Evolutionary conservation across 2,329 filamentous ascomycete species (phyloP).

Genomic region (Phialocephala sp.): DNA sequence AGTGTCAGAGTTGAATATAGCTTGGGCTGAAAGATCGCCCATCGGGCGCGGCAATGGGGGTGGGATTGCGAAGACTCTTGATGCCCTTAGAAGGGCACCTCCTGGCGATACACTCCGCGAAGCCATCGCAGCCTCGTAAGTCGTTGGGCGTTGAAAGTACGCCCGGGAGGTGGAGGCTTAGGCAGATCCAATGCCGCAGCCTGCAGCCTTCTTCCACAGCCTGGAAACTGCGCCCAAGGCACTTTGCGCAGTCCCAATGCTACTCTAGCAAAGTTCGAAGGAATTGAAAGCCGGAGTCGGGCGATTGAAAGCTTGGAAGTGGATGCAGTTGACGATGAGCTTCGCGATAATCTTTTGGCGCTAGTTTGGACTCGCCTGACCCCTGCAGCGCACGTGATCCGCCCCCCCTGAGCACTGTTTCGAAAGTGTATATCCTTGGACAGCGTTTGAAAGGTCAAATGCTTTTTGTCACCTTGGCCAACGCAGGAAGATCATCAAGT

Average conservation of each 20-base stretch:
- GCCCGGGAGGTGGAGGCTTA: conserved; percentile 8
- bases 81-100: conserved; percentile 77
- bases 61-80: conserved; percentile 88
- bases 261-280: neutral
- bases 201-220: neutral
- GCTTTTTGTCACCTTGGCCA: no score
- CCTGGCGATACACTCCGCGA: conserved; percentile 60
- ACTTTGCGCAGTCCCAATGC: neutral
- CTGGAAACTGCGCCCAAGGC: conserved; percentile 5
- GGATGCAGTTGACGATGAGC: neutral
- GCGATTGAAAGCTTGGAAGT: conserved; percentile 10
- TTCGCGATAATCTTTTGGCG: conserved; percentile 11
- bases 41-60: conserved; percentile 70
- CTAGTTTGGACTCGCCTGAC: neutral
- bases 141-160: conserved; percentile 8
- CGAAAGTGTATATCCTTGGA: no score
- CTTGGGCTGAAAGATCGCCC: conserved; percentile 53
- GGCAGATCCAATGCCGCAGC: conserved; percentile 1
- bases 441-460: no score
- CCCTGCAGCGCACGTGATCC: neutral
- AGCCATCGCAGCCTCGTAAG: conserved; percentile 35
- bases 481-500: no score
- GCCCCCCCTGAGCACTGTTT: neutral
- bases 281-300: neutral
- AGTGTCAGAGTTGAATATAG: conserved; percentile 63